Evolutionary conservation across 495 filamentous ascomycete species (phyloP).

Genomic region (Cenococcum geophilum): DNA sequence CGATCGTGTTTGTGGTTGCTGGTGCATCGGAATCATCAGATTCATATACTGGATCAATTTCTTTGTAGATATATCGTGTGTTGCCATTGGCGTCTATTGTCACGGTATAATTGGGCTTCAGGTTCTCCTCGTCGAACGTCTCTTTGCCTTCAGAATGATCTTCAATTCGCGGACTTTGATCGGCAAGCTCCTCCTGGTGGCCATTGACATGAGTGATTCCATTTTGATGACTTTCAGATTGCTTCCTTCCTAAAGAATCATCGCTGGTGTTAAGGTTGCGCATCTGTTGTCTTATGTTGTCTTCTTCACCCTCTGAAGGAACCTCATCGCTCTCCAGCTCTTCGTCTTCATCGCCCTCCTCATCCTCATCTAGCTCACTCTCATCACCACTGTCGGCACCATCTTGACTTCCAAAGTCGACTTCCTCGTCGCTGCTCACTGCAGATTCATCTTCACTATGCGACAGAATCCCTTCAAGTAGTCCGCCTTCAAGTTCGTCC

Average conservation of each 20-base stretch:
- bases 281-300: constrained; percentile 30
- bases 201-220: constrained; percentile 4
- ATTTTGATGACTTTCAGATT: constrained; percentile 13
- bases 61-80: constrained; percentile 68
- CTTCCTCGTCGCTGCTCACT: constrained; percentile 38
- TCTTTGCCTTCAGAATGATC: constrained; percentile 33
- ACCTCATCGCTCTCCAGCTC: constrained; percentile 54
- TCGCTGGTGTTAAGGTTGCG: constrained; percentile 28
- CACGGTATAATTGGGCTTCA: constrained; percentile 52
- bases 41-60: constrained; percentile 93
- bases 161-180: constrained; percentile 5
- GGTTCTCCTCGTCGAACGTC: constrained; percentile 37
- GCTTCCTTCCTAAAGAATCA: constrained; percentile 22
- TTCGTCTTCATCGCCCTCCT: constrained; percentile 25
- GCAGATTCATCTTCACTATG: constrained; percentile 44
- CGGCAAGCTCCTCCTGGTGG: neutral
- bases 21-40: constrained; percentile 86
- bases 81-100: constrained; percentile 67
- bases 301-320: constrained; percentile 45
- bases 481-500: constrained; percentile 58
- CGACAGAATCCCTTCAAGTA: constrained; percentile 61
- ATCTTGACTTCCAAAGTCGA: constrained; percentile 42
- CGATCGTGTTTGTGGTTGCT: constrained; percentile 80
- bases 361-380: constrained; percentile 39
- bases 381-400: constrained; percentile 48